Conservation (phyloP, 768 basidiomycete genomes). For the Hericium rajendrae region DNA sequence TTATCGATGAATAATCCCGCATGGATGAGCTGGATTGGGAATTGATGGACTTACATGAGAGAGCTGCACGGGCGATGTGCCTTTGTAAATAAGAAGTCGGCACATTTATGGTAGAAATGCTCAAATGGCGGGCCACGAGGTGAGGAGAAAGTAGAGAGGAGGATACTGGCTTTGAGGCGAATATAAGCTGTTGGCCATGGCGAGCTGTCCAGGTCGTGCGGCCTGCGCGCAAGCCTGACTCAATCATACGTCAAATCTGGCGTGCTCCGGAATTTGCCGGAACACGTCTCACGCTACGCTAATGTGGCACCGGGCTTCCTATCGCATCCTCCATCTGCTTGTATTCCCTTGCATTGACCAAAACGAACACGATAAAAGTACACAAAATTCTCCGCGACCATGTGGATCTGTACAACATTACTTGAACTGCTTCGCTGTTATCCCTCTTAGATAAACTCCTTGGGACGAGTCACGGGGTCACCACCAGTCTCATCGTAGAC, state of each 20-base stretch:
- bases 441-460: slow-evolving; percentile 57
- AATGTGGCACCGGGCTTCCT: slow-evolving; percentile 3
- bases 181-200: background rate
- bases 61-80: slow-evolving; percentile 85
- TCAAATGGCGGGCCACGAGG: background rate
- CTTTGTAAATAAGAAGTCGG: slow-evolving; percentile 92
- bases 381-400: too few species aligned
- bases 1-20: background rate
- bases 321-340: too few species aligned
- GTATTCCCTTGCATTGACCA: too few species aligned
- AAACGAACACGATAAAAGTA: too few species aligned
- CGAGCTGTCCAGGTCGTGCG: background rate
- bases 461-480: slow-evolving; percentile 66
- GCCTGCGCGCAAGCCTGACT: background rate
- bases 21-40: background rate
- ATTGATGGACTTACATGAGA: slow-evolving; percentile 52
- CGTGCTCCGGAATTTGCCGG: background rate
- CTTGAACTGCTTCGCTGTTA: too few species aligned
- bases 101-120: slow-evolving; percentile 42
- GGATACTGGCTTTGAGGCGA: background rate
- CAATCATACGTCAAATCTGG: background rate
- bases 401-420: too few species aligned
- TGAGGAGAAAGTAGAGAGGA: background rate
- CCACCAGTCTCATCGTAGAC: slow-evolving; percentile 80
- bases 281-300: too few species aligned